These are phyloP conservation scores for Collybia mongolica DNA, from an alignment of 768 basidiomycete species.

Conservation along the genomic window DNA sequence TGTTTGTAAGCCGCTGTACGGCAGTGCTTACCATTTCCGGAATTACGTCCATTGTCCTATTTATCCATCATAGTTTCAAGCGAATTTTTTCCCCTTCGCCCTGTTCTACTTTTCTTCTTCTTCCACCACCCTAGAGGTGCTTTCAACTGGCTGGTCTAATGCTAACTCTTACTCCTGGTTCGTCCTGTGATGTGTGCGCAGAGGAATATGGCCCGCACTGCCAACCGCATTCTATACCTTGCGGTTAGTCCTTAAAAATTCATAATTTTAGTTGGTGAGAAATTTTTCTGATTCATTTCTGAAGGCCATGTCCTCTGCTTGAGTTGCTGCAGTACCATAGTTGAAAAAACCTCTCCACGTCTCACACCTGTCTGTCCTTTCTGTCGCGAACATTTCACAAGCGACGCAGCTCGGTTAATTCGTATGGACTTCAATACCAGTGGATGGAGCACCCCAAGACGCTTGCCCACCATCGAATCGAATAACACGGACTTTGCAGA, in stretches of 20 bases:
- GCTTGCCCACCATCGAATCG: conserved; percentile 50
- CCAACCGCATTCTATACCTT: conserved; percentile 78
- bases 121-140: conserved; percentile 40
- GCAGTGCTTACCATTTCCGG: conserved; percentile 23
- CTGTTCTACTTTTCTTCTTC: conserved; percentile 34
- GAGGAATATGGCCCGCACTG: conserved; percentile 79
- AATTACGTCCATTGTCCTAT: conserved; percentile 42
- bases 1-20: conserved; percentile 23
- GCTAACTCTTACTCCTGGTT: conserved; percentile 81
- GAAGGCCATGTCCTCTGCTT: conserved; percentile 81
- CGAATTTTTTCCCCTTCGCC: conserved; percentile 47
- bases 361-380: conserved; percentile 79
- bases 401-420: conserved; percentile 69
- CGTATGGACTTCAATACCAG: conserved; percentile 74
- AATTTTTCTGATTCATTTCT: conserved; percentile 24
- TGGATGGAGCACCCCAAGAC: conserved; percentile 68
- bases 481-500: conserved; percentile 38
- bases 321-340: conserved; percentile 74
- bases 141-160: conserved; percentile 51
- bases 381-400: conserved; percentile 74
- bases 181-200: conserved; percentile 87
- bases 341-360: conserved; percentile 75
- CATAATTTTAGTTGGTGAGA: conserved; percentile 4
- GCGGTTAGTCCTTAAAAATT: conserved; percentile 51
- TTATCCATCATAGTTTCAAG: conserved; percentile 44